Evolutionary conservation across 371 early-diverging fungal genomes (phyloP), one percentile per base, ranked within the genome.

Genomic region (Rhizomucor pusillus): DNA sequence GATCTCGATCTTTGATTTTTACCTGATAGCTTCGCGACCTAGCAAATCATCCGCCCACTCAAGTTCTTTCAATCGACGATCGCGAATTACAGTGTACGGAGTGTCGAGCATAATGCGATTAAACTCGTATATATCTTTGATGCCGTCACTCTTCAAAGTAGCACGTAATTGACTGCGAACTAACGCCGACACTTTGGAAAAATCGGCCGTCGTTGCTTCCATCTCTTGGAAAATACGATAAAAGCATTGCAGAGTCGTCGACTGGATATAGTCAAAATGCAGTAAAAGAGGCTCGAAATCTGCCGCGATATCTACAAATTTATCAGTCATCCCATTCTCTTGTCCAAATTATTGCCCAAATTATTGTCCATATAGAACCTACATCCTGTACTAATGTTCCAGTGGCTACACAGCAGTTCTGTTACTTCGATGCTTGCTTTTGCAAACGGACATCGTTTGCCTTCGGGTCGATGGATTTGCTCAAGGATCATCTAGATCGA

Each of bases 321-420:
- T 5, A 50, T 45, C 16, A 19, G 37, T 10, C 20, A 20, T 35
- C 16, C 25, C 24, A 12, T 24, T 43, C 14, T 29, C 41, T 25
- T 23, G 12, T 4, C 16, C 11, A 7, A 12, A 9, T n/a, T n/a
- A n/a, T 24, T 25, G 35, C 1, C 36, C 45, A 39, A 29, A 33
- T 57, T 36, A 33, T 44, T 36, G n/a, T 13, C 41, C 11, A 13
- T 10, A 55, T 13, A 16, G 16, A 19, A 63, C 79, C 60, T 70
- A 84, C 87, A 86, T 50, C 85, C 85, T 7, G 86, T 71, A 37
- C 73, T 73, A 25, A 90, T 76, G 50, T 86, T 85, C 89, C 89
- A 90, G 54, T 80, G 74, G 54, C 88, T 88, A 35, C 77, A 80
- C 29, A 90, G 52, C 6, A 88, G 54, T 37, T 89, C 89, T 20